Conservation (phyloP, 2,329 filamentous ascomycete genomes). For the Trichophyton rubrum region DNA sequence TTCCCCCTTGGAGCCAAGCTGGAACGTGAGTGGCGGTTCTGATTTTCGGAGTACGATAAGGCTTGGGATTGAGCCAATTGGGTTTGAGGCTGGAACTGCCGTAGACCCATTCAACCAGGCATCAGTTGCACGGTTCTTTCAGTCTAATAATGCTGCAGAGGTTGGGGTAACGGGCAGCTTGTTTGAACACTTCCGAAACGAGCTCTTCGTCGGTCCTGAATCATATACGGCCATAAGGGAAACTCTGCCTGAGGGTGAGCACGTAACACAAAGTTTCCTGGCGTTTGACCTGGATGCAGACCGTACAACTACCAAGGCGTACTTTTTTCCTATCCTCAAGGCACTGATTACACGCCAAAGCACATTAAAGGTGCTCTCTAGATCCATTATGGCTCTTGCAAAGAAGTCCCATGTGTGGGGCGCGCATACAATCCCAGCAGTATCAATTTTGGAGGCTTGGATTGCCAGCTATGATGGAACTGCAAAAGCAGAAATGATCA, state of each 20-base stretch:
- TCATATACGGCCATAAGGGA: not conserved
- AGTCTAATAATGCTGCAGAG: not conserved
- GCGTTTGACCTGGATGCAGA: not conserved
- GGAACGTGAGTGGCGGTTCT: not conserved
- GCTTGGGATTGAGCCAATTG: conserved; percentile 1
- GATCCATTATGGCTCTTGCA: not conserved
- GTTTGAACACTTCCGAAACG: not conserved
- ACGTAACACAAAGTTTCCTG: not conserved
- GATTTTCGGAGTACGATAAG: not conserved
- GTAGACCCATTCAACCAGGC: not conserved
- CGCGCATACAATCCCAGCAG: not conserved
- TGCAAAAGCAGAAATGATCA: conserved; percentile 1
- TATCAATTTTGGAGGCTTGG: conserved; percentile 5
- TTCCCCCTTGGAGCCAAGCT: conserved; percentile 3
- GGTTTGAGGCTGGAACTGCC: not conserved
- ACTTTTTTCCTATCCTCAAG: not conserved
- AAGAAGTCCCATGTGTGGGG: not conserved
- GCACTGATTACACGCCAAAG: not conserved
- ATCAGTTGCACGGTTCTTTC: not conserved
- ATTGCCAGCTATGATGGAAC: conserved; percentile 2
- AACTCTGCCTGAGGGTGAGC: not conserved
- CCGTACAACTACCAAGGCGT: not conserved
- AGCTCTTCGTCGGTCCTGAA: not conserved
- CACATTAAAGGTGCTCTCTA: not conserved
- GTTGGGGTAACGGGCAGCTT: not conserved